Conservation (phyloP, 192 early-diverging fungal genomes). For the Radiomyces spectabilis region DNA sequence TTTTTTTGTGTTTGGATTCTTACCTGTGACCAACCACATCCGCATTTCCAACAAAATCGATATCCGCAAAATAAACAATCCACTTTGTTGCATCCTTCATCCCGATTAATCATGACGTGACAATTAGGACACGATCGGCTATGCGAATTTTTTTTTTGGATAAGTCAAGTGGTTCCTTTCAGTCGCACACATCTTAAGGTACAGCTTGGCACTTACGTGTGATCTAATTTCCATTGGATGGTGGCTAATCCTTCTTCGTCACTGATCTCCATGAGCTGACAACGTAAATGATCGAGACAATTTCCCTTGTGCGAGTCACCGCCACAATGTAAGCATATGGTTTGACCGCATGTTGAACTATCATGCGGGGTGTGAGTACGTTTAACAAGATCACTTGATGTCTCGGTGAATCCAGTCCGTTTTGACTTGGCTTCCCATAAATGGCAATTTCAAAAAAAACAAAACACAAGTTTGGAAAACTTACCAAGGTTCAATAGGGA, state of each 20-base stretch:
- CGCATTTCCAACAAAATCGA: conserved; percentile 59
- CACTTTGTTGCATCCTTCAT: conserved; percentile 66
- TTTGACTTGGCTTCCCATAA: too few species aligned
- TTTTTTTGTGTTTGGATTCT: background rate
- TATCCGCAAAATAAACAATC: conserved; percentile 62
- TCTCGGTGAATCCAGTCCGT: too few species aligned
- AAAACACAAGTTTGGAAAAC: too few species aligned
- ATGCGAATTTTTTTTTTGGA: too few species aligned
- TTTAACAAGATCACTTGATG: too few species aligned
- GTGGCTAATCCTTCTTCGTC: conserved; percentile 10
- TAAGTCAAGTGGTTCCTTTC: too few species aligned
- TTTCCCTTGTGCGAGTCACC: too few species aligned
- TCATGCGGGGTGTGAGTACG: too few species aligned
- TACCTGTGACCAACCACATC: conserved; percentile 47
- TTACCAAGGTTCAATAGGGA: conserved; percentile 46
- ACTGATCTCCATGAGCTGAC: too few species aligned
- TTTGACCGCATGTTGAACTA: conserved; percentile 26
- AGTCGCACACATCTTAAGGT: too few species aligned
- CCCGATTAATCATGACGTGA: conserved; percentile 55
- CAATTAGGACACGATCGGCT: conserved; percentile 58
- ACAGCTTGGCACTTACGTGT: conserved; percentile 26
- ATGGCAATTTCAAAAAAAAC: background rate
- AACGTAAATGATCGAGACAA: too few species aligned
- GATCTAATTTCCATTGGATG: conserved; percentile 28
- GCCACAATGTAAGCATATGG: conserved; percentile 50